Percentiles rank a stretch among this genome's conserved stretches.
Conservation (phyloP, 148 eudicot species). For the Rhododendron molle region DNA sequence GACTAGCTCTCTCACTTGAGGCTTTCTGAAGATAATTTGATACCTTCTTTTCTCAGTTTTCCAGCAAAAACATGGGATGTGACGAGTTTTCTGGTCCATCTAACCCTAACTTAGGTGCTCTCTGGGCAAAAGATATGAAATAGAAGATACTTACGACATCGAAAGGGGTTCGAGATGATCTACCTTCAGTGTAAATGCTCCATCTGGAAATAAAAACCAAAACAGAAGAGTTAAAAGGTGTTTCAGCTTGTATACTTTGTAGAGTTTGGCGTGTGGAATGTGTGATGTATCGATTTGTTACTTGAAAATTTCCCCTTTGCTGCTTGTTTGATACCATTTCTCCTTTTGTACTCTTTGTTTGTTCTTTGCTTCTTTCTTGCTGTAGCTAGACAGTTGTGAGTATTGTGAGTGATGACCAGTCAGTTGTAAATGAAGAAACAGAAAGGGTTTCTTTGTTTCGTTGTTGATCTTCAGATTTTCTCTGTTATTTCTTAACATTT, state of each 20-base stretch:
- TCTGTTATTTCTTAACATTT: neutral
- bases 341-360: neutral
- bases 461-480: neutral
- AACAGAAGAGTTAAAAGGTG: neutral
- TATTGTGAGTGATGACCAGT: neutral
- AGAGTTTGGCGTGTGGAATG: slow-evolving; percentile 8
- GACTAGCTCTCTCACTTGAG: neutral
- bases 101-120: slow-evolving; percentile 16
- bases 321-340: neutral
- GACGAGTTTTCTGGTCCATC: slow-evolving; percentile 2
- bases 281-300: neutral
- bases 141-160: neutral
- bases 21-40: neutral
- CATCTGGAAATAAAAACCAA: neutral
- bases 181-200: neutral
- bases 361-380: neutral
- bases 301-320: neutral
- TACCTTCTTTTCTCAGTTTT: neutral
- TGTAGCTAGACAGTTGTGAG: neutral
- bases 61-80: neutral
- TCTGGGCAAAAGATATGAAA: neutral
- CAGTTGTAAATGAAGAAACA: neutral
- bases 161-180: neutral
- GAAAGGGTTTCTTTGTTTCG: neutral
- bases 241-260: neutral